These are phyloP conservation scores for Acanthamoeba divionensis DNA, from an alignment of 208 protist species.

Conservation along the genomic window DNA sequence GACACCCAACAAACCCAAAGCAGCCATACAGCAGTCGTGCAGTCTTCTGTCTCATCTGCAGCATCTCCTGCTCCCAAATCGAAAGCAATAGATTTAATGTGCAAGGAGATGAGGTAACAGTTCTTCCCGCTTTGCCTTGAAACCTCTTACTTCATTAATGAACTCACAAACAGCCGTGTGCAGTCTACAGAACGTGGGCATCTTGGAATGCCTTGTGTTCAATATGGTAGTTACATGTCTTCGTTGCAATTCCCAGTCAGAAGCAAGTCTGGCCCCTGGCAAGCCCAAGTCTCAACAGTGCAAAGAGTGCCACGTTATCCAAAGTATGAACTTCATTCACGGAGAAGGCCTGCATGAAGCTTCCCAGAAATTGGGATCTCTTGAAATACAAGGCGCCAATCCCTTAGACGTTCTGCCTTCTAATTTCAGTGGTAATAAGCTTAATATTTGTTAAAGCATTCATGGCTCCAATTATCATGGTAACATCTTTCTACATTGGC, in stretches of 20 bases:
- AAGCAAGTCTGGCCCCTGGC: background rate
- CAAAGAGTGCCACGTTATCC: background rate
- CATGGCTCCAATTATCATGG: too few species aligned
- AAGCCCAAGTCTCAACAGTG: background rate
- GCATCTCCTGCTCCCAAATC: background rate
- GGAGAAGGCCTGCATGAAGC: background rate
- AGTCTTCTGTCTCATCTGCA: background rate
- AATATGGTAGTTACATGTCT: background rate
- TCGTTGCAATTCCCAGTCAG: background rate
- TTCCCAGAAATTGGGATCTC: background rate
- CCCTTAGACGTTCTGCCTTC: background rate
- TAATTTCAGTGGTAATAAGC: too few species aligned
- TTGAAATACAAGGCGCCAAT: background rate
- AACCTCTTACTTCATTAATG: background rate
- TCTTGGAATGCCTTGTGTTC: background rate
- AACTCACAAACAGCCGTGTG: too few species aligned
- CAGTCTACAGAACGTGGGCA: background rate
- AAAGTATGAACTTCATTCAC: too few species aligned
- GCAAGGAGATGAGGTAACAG: background rate
- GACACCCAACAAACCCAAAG: background rate
- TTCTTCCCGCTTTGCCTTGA: background rate
- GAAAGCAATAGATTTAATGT: too few species aligned
- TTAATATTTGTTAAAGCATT: too few species aligned
- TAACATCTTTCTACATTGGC: too few species aligned
- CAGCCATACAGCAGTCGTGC: background rate